A percentile compares a stretch with the other conserved stretches of the same genome.
Conservation (phyloP, 306 rosid species). For the Senna siamea region DNA sequence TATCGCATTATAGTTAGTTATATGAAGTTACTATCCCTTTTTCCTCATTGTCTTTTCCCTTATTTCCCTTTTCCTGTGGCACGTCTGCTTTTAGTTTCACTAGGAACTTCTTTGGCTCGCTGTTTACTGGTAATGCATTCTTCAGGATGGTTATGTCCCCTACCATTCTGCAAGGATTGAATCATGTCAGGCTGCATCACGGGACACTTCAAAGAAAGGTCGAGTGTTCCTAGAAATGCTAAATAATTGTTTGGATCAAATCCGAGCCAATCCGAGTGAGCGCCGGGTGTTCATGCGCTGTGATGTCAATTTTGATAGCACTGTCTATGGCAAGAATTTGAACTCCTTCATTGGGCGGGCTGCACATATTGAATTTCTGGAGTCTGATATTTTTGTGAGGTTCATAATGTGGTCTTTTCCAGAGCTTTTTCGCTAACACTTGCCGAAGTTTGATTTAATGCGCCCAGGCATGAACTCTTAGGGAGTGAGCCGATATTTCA, state of each 20-base stretch:
- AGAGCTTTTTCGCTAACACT: constrained; percentile 62
- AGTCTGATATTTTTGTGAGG: constrained; percentile 74
- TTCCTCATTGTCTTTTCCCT: too few relatives aligned
- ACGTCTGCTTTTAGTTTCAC: constrained; percentile 38
- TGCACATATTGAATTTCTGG: constrained; percentile 91
- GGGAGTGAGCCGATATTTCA: background rate
- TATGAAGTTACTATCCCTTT: background rate
- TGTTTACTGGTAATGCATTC: constrained; percentile 35
- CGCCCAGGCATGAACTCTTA: constrained; percentile 3
- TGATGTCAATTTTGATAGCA: constrained; percentile 81
- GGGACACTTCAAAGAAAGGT: constrained; percentile 73
- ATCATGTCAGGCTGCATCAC: constrained; percentile 80
- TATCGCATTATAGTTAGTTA: background rate
- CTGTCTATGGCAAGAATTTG: constrained; percentile 87
- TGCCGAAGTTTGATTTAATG: too few relatives aligned
- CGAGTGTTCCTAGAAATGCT: constrained; percentile 76
- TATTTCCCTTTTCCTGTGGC: background rate
- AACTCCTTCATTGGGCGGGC: constrained; percentile 86
- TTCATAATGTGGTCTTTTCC: constrained; percentile 97
- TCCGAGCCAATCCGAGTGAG: constrained; percentile 51
- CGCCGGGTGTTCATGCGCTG: constrained; percentile 74
- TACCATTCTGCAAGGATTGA: constrained; percentile 97
- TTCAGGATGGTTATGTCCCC: constrained; percentile 94
- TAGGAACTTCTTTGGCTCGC: constrained; percentile 4
- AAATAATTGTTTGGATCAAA: constrained; percentile 75